Percentiles rank a stretch among this genome's conserved stretches.
These are phyloP conservation scores for Chlamydomonas incerta DNA, from an alignment of 139 green algal species.

Conservation along the genomic window DNA sequence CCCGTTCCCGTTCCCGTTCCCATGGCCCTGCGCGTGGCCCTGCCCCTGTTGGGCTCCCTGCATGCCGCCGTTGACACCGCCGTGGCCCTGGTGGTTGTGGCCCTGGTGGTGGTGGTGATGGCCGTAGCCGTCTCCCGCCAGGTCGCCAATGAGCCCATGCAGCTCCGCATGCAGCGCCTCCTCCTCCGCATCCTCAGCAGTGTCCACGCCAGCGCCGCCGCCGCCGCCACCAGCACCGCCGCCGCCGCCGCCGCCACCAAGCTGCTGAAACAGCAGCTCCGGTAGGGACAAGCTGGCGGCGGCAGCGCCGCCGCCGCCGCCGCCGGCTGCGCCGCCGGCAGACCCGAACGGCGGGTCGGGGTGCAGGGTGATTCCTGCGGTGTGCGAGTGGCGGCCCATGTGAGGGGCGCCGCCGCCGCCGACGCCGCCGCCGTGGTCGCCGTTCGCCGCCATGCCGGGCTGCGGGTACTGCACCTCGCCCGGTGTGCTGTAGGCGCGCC, in stretches of 20 bases:
- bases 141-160: slow-evolving; percentile 18
- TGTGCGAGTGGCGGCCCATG: too few species aligned
- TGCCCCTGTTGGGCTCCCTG: background rate
- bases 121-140: background rate
- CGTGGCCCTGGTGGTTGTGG: background rate
- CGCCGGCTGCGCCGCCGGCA: too few species aligned
- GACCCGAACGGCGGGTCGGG: too few species aligned
- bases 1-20: too few species aligned
- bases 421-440: too few species aligned
- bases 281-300: background rate
- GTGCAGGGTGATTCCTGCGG: too few species aligned
- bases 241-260: background rate
- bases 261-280: background rate
- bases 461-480: too few species aligned
- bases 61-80: background rate
- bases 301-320: too few species aligned
- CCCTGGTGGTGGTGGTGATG: background rate
- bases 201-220: background rate
- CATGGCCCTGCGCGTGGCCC: too few species aligned
- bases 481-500: too few species aligned
- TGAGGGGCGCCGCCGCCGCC: too few species aligned
- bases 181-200: slow-evolving; percentile 2
- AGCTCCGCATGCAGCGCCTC: slow-evolving; percentile 25
- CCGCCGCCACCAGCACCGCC: background rate
- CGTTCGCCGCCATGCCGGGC: too few species aligned